These are phyloP conservation scores for Claviceps quebecensis DNA, from an alignment of 2,329 filamentous ascomycete genomes.

Conservation along the genomic window DNA sequence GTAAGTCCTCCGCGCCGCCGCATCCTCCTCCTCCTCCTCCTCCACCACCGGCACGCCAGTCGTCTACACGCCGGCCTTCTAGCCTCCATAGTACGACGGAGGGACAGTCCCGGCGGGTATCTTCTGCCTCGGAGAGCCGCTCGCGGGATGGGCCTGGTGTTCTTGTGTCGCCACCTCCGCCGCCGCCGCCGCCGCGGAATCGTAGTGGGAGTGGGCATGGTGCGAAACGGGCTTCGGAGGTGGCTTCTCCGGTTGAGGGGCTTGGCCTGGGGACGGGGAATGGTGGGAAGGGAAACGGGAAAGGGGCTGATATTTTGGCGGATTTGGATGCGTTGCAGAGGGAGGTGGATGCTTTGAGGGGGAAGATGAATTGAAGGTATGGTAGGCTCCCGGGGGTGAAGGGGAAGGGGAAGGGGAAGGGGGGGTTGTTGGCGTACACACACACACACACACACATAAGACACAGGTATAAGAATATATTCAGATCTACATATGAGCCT, in stretches of 20 bases:
- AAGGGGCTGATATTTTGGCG: slow-evolving; percentile 49
- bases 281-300: slow-evolving; percentile 9
- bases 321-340: slow-evolving; percentile 58
- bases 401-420: slow-evolving; percentile 8
- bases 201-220: slow-evolving; percentile 30
- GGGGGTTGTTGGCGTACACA: slow-evolving; percentile 1
- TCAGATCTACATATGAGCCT: no score
- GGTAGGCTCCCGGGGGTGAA: no score
- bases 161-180: slow-evolving; percentile 29
- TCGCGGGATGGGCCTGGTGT: slow-evolving; percentile 10
- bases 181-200: slow-evolving; percentile 24
- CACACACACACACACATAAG: no score
- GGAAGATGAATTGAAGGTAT: slow-evolving; percentile 12
- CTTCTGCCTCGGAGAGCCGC: slow-evolving; percentile 13
- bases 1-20: slow-evolving; percentile 23
- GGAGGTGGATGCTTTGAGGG: slow-evolving; percentile 55
- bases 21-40: slow-evolving; percentile 24
- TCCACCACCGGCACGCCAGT: slow-evolving; percentile 30
- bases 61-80: slow-evolving; percentile 29
- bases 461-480: no score
- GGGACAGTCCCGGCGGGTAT: slow-evolving; percentile 16
- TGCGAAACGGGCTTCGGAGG: slow-evolving; percentile 10
- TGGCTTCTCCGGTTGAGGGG: slow-evolving; percentile 8
- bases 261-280: no score
- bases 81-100: slow-evolving; percentile 30